Evolutionary conservation across 768 basidiomycete genomes (phyloP).

Genomic region (Tulasnella calospora): DNA sequence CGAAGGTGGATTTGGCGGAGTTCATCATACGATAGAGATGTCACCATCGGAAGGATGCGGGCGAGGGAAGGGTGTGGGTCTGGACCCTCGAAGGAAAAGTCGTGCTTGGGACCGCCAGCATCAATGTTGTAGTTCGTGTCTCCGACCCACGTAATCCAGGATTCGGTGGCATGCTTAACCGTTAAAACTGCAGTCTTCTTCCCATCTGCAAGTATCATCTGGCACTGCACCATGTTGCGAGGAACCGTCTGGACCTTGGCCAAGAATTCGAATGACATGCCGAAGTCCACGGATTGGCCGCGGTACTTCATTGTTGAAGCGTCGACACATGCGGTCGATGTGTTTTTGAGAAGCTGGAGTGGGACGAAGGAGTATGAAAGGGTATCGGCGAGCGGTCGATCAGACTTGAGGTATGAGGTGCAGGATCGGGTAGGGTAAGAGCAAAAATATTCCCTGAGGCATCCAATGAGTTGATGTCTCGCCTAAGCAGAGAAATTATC

Average conservation of each 20-base stretch:
- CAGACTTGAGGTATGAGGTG: conserved; percentile 48
- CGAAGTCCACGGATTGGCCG: conserved; percentile 50
- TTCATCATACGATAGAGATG: conserved; percentile 37
- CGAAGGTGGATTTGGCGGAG: conserved; percentile 48
- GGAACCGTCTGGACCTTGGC: conserved; percentile 41
- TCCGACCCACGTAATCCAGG: conserved; percentile 70
- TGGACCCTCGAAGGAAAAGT: conserved; percentile 58
- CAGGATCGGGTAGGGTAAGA: conserved; percentile 61
- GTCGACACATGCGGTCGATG: conserved; percentile 48
- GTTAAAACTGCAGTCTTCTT: conserved; percentile 44
- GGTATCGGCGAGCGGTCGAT: conserved; percentile 27
- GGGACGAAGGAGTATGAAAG: conserved; percentile 52
- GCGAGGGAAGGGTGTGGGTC: conserved; percentile 54
- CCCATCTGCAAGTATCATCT: conserved; percentile 32
- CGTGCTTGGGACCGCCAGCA: conserved; percentile 52
- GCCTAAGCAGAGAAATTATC: not conserved
- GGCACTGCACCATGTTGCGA: not conserved
- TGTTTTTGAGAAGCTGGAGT: conserved; percentile 44
- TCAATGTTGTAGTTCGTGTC: conserved; percentile 63
- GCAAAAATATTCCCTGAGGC: conserved; percentile 54
- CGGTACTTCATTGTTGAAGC: conserved; percentile 44
- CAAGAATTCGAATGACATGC: conserved; percentile 70
- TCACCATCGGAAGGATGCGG: conserved; percentile 35
- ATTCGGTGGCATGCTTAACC: conserved; percentile 43
- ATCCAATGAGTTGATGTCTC: not conserved